Evolutionary conservation across 805 yeast genomes (phyloP), one percentile per base, ranked within the genome.

Genomic region (Diddensiella caesifluorescens): DNA sequence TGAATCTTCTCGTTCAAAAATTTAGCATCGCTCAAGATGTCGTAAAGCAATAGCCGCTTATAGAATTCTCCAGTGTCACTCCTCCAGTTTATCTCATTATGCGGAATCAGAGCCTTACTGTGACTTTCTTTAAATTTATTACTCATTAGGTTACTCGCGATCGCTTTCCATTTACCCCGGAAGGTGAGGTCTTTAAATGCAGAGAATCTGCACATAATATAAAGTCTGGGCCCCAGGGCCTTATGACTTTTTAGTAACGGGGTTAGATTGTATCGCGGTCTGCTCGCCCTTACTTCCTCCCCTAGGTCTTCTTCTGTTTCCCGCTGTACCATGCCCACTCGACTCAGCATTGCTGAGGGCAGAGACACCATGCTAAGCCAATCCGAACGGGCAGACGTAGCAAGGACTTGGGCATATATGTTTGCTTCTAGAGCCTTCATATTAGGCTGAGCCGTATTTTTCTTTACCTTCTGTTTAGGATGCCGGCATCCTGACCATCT

Each of bases 321-420:
- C 7, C 32, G 30, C 15, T 43, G 44, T 23, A 42, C 55, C 9
- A 54, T 30, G 25, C 63, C 59, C 31, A 71, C 38, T 16, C 63
- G 67, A 1, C 62, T 44, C 34, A 73, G 47, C 5, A 71, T 42
- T 6, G 64, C 65, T 21, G 64, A 55, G 0, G 79, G 79, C 4
- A 67, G 47, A 7, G 60, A 59, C 0, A 61, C 43, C 28, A 69
- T 56, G 0, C 70, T 54, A 0, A 56, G 29, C 9, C 62, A 51
- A 12, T 72, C 74, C 50, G 59, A 57, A 46, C 80, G 59, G 12
- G 67, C 56, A 1, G 76, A 74, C 0, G 77, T 64, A 0, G 68
- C 56, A 5, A 76, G 49, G 1, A 65, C 13, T 4, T 55, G 46
- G 0, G 73, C 75, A 51, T 63, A 69, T 2, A 65, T 44, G 38